Evolutionary conservation across 1,284 basidiomycete genomes (phyloP), one percentile per base, ranked within the genome.

Genomic region (Boletus semigastroideus): DNA sequence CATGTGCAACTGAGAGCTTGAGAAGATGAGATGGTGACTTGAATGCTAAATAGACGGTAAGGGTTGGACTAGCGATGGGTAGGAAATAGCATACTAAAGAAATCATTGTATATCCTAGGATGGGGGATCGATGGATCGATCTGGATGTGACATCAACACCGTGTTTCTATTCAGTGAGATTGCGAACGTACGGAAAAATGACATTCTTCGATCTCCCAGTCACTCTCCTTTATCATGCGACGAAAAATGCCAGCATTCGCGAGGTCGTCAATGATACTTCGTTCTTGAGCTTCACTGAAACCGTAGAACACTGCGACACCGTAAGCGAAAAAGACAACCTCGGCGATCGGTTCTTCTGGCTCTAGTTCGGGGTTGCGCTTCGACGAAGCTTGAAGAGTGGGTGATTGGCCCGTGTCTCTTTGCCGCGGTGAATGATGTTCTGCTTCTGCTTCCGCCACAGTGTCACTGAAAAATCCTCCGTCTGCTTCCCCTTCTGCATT

Each of bases 261-360:
- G 25, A 92, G 75, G 66, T 96, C 93, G 51, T 94, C 91, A 49
- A 96, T 70, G 40, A 96, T 85, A 56, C 83, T 80, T 52, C 76
- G 78, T 71, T 94, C 92, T 63, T 94, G 85, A 4, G 71, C 69
- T 63, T 92, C 91, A 6, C 78, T 71, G 50, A 96, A 75, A 0
- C 93, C 93, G 66, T 92, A 94, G 70, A 95, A 95, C 1, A 95
- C 92, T 0, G 83, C 84, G 3, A 95, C 93, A 19, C 91, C 88
- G 60, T 90, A 90, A 19, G 87, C 83, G 62, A 94, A 94, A 70
- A 94, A 93, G 6, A 95, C 80, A 0, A 83, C 89, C 65, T 96
- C 93, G 0, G 85, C 92, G n/a, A 92, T 74, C 8, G 79, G 75
- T 22, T 80, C 61, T 30, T 71, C 62, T 11, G 58, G 30, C 11